Percentiles rank a stretch among this genome's conserved stretches.
Conservation (phyloP, 2,329 filamentous ascomycete species). For the Pestalotiopsis sp. region DNA sequence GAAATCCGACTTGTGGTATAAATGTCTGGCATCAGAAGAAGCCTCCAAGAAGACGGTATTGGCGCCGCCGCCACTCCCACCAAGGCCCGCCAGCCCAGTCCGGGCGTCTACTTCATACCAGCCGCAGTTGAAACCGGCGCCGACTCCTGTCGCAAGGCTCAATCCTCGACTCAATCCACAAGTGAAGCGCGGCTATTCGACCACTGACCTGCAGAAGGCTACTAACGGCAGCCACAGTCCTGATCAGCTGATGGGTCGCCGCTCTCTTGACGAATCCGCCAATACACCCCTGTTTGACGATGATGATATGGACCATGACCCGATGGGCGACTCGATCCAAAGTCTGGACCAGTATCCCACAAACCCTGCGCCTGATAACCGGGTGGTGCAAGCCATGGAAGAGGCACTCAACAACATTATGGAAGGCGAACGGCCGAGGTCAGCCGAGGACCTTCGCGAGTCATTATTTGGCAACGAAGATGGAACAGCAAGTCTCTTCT, state of each 20-base stretch:
- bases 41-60: slow-evolving; percentile 45
- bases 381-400: slow-evolving; percentile 91
- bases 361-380: slow-evolving; percentile 66
- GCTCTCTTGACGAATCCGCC: slow-evolving; percentile 71
- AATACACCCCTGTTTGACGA: slow-evolving; percentile 74
- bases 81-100: slow-evolving; percentile 26
- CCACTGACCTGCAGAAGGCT: slow-evolving; percentile 47
- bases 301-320: slow-evolving; percentile 74
- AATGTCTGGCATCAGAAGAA: slow-evolving; percentile 90
- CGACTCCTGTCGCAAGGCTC: slow-evolving; percentile 40
- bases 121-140: slow-evolving; percentile 43
- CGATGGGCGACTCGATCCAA: slow-evolving; percentile 70
- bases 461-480: slow-evolving; percentile 67
- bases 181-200: slow-evolving; percentile 47
- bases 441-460: slow-evolving; percentile 64
- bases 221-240: slow-evolving; percentile 37
- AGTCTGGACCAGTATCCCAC: slow-evolving; percentile 77
- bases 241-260: slow-evolving; percentile 53
- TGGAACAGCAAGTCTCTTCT: slow-evolving; percentile 51
- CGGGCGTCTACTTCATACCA: slow-evolving; percentile 41
- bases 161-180: slow-evolving; percentile 38
- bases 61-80: slow-evolving; percentile 22
- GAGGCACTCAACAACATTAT: slow-evolving; percentile 90
- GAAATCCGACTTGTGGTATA: slow-evolving; percentile 92
- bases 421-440: slow-evolving; percentile 70